Evolutionary conservation across 2,329 filamentous ascomycete species (phyloP).

Genomic region (Fusarium liriodendri): DNA sequence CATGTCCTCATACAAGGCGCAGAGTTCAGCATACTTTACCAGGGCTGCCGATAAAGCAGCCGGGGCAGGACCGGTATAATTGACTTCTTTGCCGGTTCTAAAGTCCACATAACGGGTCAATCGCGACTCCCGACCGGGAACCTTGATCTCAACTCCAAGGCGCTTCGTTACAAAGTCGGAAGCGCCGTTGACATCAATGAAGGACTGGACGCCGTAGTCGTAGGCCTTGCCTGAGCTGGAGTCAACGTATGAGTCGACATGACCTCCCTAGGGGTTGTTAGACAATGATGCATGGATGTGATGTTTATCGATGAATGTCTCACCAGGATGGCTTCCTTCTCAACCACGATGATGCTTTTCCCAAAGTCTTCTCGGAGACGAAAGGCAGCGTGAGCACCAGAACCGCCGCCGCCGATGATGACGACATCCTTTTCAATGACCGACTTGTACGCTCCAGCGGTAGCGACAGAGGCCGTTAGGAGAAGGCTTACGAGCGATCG

Average conservation of each 20-base stretch:
- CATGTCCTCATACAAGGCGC: conserved; percentile 46
- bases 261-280: conserved; percentile 54
- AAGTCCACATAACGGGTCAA: conserved; percentile 51
- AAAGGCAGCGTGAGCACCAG: conserved; percentile 52
- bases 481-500: conserved; percentile 10
- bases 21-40: conserved; percentile 43
- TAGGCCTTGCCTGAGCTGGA: conserved; percentile 49
- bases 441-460: background rate
- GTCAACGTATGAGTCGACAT: conserved; percentile 60
- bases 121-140: conserved; percentile 41
- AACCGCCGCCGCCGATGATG: conserved; percentile 51
- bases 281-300: background rate
- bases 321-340: conserved; percentile 49
- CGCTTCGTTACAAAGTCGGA: conserved; percentile 55
- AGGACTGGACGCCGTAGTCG: conserved; percentile 53
- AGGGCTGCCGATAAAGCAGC: conserved; percentile 41
- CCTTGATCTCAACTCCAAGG: conserved; percentile 51
- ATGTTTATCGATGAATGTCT: background rate
- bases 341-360: conserved; percentile 50
- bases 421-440: conserved; percentile 46
- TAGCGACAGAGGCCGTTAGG: conserved; percentile 9
- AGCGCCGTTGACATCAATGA: conserved; percentile 52
- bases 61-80: conserved; percentile 38
- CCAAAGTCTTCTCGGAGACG: conserved; percentile 50
- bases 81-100: conserved; percentile 46